A percentile compares a stretch with the other conserved stretches of the same genome.
Evolutionary conservation across 2,329 filamentous ascomycete species (phyloP).

Genomic region (Neonectria hederae): DNA sequence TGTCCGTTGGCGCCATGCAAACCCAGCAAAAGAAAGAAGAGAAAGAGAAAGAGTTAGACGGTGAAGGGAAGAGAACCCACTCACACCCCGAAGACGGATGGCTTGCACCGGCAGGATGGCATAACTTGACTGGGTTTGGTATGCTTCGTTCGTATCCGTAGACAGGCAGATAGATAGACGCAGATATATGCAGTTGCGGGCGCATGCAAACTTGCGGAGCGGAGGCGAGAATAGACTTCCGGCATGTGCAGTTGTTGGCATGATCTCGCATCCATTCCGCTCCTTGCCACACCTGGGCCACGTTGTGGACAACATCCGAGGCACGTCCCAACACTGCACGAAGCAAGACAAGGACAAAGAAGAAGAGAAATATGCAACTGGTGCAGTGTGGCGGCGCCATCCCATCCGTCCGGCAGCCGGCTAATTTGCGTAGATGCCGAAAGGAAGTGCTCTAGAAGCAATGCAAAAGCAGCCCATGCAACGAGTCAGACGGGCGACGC

Average conservation of each 20-base stretch:
- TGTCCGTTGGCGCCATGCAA: constrained; percentile 3
- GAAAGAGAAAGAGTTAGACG: not conserved
- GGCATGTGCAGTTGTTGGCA: not conserved
- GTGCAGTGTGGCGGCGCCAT: constrained; percentile 31
- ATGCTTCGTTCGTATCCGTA: not conserved
- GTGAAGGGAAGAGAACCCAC: not conserved
- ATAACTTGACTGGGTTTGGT: not conserved
- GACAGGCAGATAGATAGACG: not conserved
- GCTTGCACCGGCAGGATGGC: not conserved
- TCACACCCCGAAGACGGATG: not conserved
- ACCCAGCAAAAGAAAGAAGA: constrained; percentile 19
- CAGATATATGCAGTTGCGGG: not conserved
- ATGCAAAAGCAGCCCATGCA: constrained; percentile 9
- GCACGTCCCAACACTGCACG: not conserved
- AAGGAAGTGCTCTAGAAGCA: constrained; percentile 35
- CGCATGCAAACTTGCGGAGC: constrained; percentile 17
- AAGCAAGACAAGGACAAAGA: not conserved
- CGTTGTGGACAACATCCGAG: constrained; percentile 19
- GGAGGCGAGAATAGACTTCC: not conserved
- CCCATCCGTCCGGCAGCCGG: constrained; percentile 26
- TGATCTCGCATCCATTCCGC: constrained; percentile 6
- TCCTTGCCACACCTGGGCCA: constrained; percentile 21
- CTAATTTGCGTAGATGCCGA: constrained; percentile 10
- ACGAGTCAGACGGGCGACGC: constrained; percentile 14
- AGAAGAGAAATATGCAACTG: not conserved